Evolutionary conservation across 202 grass and related monocot species (phyloP), one percentile per base, ranked within the genome.

Genomic region (Carex sylvatica): DNA sequence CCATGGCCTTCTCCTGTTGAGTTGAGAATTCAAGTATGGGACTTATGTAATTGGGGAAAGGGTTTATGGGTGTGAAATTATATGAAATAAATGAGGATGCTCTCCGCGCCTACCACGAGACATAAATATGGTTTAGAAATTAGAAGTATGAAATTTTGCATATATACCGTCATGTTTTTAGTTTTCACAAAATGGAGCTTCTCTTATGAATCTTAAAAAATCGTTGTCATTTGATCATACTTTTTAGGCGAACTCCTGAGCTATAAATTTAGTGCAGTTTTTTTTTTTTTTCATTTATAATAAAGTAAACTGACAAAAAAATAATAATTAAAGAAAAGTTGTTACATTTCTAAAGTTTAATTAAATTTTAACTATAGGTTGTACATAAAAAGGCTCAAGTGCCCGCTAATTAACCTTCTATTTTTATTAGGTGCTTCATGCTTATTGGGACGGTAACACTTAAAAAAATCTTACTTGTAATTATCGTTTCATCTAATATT

Each of bases 1-100:
- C 62, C 42, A 46, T 46, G 44, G 44, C 9, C 44, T 55, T 69
- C 61, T 62, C 36, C 44, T 82, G 62, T 82, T 82, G 44, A 69
- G 20, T 68, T 66, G 44, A 52, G 20, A 68, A 52, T 26, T 36
- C 36, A 56, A 67, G 61, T 40, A n/a, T 52, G 44, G 64, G 19
- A 14, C 13, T 75, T 52, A 74, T 18, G 71, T 75, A 22, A 28
- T 30, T 0, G 14, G 49, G n/a, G 51, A 76, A 76, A 54, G 3
- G 15, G 26, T 36, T 1, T 19, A 33, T 19, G n/a, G 26, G 16
- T 56, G 52, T 20, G 28, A 9, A 26, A 26, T 4, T 52, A 26
- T 6, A 4, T 1, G 10, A 13, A 26, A 19, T 18, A 14, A 77
- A 58, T 5, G 28, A 58, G 7, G 26, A 77, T 24, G 44, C 4